Base-by-base conservation (phyloP, 306 rosid species). In the Canavalia ensiformis region DNA sequence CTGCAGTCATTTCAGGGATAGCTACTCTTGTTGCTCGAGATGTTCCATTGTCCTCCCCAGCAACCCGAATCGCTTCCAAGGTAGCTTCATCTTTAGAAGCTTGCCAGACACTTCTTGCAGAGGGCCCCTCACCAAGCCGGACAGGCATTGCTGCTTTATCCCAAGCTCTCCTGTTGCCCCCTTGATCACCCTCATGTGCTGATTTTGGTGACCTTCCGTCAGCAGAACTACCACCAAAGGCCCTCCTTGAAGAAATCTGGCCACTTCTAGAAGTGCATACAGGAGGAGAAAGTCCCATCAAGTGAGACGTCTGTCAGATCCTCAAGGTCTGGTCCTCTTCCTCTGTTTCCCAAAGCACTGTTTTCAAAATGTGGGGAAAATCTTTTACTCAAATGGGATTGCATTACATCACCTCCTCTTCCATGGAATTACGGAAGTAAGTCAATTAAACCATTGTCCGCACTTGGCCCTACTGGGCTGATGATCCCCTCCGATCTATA, bases 41-140 rank as follows among this genome's bases (percentile, higher is more conserved):
- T 57, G 91, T 82, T 78, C 91, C 98, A 58, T 86, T 88, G 86
- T 95, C 99, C 54, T 95, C 99, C 30, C 99, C 99, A 52, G 96
- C 98, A 47, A 93, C 94, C 51, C 98, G 87, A 84, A 95, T 95
- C 67, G 99, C 99, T 89, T 91, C 97, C 84, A 95, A 84, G 64
- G 99, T 93, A 69, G 99, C 99, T 90, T 95, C 99, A 64, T 95
- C 99, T 84, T 95, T 95, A 5, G 98, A 95, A 64, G 99, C 98
- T 86, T 90, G 99, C 99, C 99, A 95, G 44, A 95, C 99, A 71
- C 99, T 93, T 87, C 99, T 91, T 50, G 99, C 99, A 4, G 99
- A 95, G 86, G 99, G 99, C 39, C 99, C 99, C 89, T 95, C 98
- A 35, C 98, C 99, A 57, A 89, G 88, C 82, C 97, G 86, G 74